Percentiles rank a stretch among this genome's conserved stretches.
Conservation (phyloP, 148 eudicot species). For the Fagopyrum homotropicum region DNA sequence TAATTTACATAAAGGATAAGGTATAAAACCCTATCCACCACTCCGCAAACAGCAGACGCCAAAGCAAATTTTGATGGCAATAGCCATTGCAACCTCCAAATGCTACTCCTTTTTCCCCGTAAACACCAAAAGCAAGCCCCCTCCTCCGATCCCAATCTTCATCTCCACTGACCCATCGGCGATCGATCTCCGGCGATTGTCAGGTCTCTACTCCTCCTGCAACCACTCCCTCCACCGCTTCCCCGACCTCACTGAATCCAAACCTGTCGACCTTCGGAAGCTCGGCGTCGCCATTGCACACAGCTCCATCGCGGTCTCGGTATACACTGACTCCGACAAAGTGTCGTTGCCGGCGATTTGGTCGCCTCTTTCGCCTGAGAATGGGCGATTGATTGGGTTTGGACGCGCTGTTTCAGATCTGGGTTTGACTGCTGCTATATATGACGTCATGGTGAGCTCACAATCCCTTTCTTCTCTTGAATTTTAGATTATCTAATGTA, state of each 20-base stretch:
- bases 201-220: constrained; percentile 46
- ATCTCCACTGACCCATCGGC: constrained; percentile 51
- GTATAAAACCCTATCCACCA: constrained; percentile 7
- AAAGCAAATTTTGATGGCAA: background rate
- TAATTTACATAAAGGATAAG: constrained; percentile 1
- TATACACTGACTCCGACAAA: constrained; percentile 21
- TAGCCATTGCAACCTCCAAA: background rate
- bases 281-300: constrained; percentile 53
- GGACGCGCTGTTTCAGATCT: constrained; percentile 76
- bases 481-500: background rate
- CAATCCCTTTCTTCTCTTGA: background rate
- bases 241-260: constrained; percentile 21
- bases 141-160: constrained; percentile 22
- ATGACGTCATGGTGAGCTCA: constrained; percentile 73
- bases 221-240: constrained; percentile 68
- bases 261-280: constrained; percentile 37
- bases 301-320: constrained; percentile 67
- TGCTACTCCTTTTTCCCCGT: background rate
- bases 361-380: constrained; percentile 40
- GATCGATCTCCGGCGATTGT: constrained; percentile 32
- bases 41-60: background rate
- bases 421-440: constrained; percentile 71
- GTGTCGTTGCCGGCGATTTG: constrained; percentile 25
- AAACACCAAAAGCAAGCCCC: background rate
- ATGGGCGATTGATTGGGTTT: constrained; percentile 65